These are phyloP conservation scores for Nicotiana benthamiana DNA, from an alignment of 257 asterid species.

Conservation along the genomic window DNA sequence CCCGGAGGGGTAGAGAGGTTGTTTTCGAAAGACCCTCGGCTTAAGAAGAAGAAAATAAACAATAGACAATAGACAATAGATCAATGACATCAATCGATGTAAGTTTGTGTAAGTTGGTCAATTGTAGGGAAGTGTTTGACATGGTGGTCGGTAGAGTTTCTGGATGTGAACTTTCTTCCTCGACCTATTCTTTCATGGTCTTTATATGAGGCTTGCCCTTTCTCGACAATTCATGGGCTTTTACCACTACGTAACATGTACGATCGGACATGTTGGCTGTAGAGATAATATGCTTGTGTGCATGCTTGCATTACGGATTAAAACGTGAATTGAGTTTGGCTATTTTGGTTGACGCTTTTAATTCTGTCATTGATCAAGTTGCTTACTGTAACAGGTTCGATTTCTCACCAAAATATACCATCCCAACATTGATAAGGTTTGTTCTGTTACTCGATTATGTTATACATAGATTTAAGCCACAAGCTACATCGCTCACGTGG, in stretches of 20 bases:
- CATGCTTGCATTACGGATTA: not conserved
- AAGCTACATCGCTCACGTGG: not conserved
- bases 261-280: not conserved
- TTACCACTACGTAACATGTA: not conserved
- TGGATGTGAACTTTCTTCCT: not conserved
- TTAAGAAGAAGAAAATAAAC: too few relatives aligned
- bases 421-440: slow-evolving; percentile 96
- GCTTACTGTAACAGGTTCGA: slow-evolving; percentile 57
- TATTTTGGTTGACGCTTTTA: not conserved
- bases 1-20: too few relatives aligned
- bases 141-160: not conserved
- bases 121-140: not conserved
- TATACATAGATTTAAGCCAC: not conserved
- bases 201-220: not conserved
- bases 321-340: not conserved
- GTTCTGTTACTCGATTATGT: slow-evolving; percentile 12
- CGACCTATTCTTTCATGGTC: not conserved
- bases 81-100: too few relatives aligned
- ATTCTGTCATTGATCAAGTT: not conserved
- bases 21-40: too few relatives aligned
- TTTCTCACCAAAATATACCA: slow-evolving; percentile 98
- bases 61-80: too few relatives aligned
- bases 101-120: too few relatives aligned
- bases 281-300: not conserved
- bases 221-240: not conserved